Conservation (phyloP, 208 protist species). For the Strigomonas galati region DNA sequence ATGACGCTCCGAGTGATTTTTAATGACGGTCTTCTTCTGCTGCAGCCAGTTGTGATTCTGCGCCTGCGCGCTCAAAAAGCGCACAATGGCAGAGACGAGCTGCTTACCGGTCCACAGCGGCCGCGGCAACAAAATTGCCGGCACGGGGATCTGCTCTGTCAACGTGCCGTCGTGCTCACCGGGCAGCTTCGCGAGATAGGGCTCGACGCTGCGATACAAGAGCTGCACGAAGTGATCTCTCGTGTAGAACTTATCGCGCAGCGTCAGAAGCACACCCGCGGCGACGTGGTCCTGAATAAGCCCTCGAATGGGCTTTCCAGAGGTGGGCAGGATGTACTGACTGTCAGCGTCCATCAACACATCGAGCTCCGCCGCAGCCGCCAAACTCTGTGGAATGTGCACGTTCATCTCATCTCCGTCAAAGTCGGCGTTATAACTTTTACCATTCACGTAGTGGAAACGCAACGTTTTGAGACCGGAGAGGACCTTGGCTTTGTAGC, state of each 20-base stretch:
- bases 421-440: slow-evolving; percentile 99
- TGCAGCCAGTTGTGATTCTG: slow-evolving; percentile 13
- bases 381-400: slow-evolving; percentile 97
- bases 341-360: slow-evolving; percentile 93
- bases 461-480: slow-evolving; percentile 95
- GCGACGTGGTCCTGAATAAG: slow-evolving; percentile 99
- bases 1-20: not conserved
- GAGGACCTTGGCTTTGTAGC: slow-evolving; percentile 93
- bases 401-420: slow-evolving; percentile 99
- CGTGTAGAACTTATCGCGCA: slow-evolving; percentile 96
- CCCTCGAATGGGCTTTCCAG: slow-evolving; percentile 98
- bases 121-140: slow-evolving; percentile 94
- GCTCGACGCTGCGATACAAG: slow-evolving; percentile 86
- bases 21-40: slow-evolving; percentile 1
- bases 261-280: slow-evolving; percentile 96
- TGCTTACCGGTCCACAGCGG: slow-evolving; percentile 98
- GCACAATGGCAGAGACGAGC: slow-evolving; percentile 89
- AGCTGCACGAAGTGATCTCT: slow-evolving; percentile 92
- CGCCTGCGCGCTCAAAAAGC: slow-evolving; percentile 67
- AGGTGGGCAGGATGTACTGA: slow-evolving; percentile 96
- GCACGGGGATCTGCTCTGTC: slow-evolving; percentile 78
- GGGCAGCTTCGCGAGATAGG: slow-evolving; percentile 49
- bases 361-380: slow-evolving; percentile 94
- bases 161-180: slow-evolving; percentile 37
- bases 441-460: slow-evolving; percentile 99